Conservation (phyloP, 164 flowering plant species). For the Dillenia turbinata region DNA sequence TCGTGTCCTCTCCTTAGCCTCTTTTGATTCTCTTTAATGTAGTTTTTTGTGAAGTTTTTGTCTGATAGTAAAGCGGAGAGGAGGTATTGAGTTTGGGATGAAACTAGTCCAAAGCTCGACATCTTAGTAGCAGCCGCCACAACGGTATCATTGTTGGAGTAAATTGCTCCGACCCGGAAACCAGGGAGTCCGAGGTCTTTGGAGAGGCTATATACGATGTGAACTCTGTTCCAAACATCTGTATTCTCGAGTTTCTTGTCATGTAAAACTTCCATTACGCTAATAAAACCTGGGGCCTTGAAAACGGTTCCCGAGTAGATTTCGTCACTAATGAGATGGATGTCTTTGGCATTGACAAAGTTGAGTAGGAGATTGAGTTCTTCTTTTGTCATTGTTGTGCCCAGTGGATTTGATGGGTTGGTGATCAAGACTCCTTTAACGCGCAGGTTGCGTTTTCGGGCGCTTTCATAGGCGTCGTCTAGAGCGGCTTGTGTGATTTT, state of each 20-base stretch:
- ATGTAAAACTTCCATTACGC: conserved; percentile 47
- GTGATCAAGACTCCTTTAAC: conserved; percentile 81
- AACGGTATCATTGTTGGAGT: conserved; percentile 52
- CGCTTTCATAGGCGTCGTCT: conserved; percentile 56
- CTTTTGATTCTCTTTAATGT: conserved; percentile 43
- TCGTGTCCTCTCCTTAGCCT: conserved; percentile 43
- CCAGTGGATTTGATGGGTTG: conserved; percentile 89
- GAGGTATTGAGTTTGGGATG: conserved; percentile 83
- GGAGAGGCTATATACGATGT: conserved; percentile 72
- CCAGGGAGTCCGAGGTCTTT: conserved; percentile 91
- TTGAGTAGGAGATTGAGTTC: conserved; percentile 52
- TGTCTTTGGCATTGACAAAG: conserved; percentile 39
- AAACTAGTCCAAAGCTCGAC: conserved; percentile 85
- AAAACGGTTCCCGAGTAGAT: conserved; percentile 87
- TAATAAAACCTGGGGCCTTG: conserved; percentile 43
- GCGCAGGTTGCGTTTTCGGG: conserved; percentile 40
- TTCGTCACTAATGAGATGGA: conserved; percentile 85
- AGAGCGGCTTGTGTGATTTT: conserved; percentile 58
- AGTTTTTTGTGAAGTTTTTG: conserved; percentile 45
- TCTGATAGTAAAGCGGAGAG: conserved; percentile 63
- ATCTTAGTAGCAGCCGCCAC: conserved; percentile 77
- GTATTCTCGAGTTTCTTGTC: conserved; percentile 28
- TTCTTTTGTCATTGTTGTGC: conserved; percentile 45
- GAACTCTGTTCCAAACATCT: conserved; percentile 41
- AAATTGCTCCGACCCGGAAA: conserved; percentile 82